Base-by-base conservation (phyloP, 192 early-diverging fungal genomes). In the Backusella australiensis region DNA sequence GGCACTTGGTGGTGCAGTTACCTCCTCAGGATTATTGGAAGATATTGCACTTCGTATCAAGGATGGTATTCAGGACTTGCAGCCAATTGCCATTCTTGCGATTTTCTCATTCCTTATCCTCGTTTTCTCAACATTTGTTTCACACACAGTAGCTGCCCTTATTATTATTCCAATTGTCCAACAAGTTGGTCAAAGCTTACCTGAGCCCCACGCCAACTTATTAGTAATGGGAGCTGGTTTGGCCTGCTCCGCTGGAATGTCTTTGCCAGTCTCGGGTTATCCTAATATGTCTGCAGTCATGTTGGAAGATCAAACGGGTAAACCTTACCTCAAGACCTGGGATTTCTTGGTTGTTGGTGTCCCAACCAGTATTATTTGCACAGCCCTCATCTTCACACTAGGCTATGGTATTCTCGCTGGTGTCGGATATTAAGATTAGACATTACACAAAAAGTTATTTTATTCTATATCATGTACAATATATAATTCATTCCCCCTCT, bases 211-310 rank as follows among this genome's bases (percentile, higher is more conserved):
- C 67, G 85, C 92, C 21, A 79, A 88, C 19, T 85, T 90, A 56
- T 77, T 94, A 59, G 91, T 94, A 53, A 92, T 94, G 92, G 89
- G 88, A 34, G 85, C 90, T 34, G 89, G 89, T 76, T 73, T 88
- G n/a, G 72, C 83, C 15, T 87, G 85, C 68, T 81, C 80, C 35
- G 76, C 76, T 12, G 80, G 80, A 14, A 74, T 75, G 75, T 76
- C 72, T 71, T 81, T 94, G 0, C 93, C 93, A 26, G 91, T 94
- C 11, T 91, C 90, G 6, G 90, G 90, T 2, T 94, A 90, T 81
- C 93, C 93, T 1, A 94, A 94, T 78, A 92, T 94, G 91, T 89
- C 89, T 71, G 93, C 92, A 26, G 90, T 92, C 23, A 87, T 88
- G 26, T 75, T 88, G 52, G 92, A 93, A 75, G 90, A 91, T 67